Conservation (phyloP, 192 early-diverging fungal species). For the Thamnidium elegans region DNA sequence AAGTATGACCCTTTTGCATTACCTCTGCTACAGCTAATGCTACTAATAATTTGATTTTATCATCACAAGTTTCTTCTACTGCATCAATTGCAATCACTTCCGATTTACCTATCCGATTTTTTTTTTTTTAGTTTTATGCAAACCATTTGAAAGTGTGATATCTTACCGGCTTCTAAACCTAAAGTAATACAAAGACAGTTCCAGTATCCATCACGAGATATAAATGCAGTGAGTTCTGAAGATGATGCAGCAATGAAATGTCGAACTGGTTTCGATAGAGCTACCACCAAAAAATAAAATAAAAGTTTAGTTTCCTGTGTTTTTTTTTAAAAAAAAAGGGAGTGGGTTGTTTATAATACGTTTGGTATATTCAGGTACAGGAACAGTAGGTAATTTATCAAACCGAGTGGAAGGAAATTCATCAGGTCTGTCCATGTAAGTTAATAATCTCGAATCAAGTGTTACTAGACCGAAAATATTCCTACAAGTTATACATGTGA, state of each 20-base stretch:
- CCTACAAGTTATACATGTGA: slow-evolving; percentile 9
- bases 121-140: not conserved
- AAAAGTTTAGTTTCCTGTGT: not conserved
- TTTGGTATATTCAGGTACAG: slow-evolving; percentile 13
- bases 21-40: slow-evolving; percentile 28
- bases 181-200: slow-evolving; percentile 29
- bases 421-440: slow-evolving; percentile 27
- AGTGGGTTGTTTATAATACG: not conserved
- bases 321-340: too few relatives aligned
- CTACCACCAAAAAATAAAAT: slow-evolving; percentile 2
- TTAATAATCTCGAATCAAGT: slow-evolving; percentile 26
- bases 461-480: slow-evolving; percentile 35
- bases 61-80: slow-evolving; percentile 16
- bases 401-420: slow-evolving; percentile 36
- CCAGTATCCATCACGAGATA: slow-evolving; percentile 37
- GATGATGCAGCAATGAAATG: slow-evolving; percentile 36
- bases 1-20: not conserved
- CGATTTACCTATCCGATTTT: slow-evolving; percentile 26
- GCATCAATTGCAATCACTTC: slow-evolving; percentile 38
- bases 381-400: slow-evolving; percentile 19
- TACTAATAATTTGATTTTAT: slow-evolving; percentile 18
- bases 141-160: not conserved
- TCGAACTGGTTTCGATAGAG: slow-evolving; percentile 1
- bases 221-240: slow-evolving; percentile 33
- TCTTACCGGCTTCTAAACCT: slow-evolving; percentile 29